phyloP scores from a whole-genome alignment of 352 stramenopile genomes.

The Pythium oligandrum region DNA sequence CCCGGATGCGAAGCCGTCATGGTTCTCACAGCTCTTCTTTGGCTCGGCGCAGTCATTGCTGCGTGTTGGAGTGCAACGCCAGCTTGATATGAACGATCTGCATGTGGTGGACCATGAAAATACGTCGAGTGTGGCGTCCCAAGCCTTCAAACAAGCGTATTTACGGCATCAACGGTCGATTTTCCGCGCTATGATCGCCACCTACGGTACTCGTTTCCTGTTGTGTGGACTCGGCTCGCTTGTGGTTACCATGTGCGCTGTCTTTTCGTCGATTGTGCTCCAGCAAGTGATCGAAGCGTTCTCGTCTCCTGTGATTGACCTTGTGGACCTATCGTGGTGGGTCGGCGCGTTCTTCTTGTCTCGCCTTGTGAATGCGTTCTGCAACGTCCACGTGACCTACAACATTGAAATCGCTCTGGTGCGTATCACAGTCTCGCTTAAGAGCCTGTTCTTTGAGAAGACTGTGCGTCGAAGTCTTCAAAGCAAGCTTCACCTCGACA shows the following conservation, averaged over 20 bases:
- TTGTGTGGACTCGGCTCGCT: conserved; percentile 4
- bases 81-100: conserved; percentile 14
- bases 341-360: conserved; percentile 21
- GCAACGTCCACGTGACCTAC: conserved; percentile 15
- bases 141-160: conserved; percentile 6
- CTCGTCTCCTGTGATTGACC: conserved; percentile 9
- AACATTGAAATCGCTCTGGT: conserved; percentile 17
- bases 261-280: conserved; percentile 13
- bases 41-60: conserved; percentile 10
- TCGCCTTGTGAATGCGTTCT: conserved; percentile 21
- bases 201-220: conserved; percentile 9
- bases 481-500: conserved; percentile 5
- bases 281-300: conserved; percentile 24
- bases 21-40: conserved; percentile 14
- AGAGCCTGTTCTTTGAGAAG: conserved; percentile 25
- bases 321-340: conserved; percentile 12
- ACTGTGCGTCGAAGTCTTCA: conserved; percentile 19
- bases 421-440: conserved; percentile 17
- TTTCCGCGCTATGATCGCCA: not conserved
- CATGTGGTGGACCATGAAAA: conserved; percentile 3
- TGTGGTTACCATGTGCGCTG: conserved; percentile 7
- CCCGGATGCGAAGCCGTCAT: conserved; percentile 28
- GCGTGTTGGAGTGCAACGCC: conserved; percentile 4
- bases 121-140: conserved; percentile 1
- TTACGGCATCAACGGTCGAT: not conserved